These are phyloP conservation scores for Panicum miliaceum DNA, from an alignment of 176 grass and related monocot genomes.

Conservation along the genomic window DNA sequence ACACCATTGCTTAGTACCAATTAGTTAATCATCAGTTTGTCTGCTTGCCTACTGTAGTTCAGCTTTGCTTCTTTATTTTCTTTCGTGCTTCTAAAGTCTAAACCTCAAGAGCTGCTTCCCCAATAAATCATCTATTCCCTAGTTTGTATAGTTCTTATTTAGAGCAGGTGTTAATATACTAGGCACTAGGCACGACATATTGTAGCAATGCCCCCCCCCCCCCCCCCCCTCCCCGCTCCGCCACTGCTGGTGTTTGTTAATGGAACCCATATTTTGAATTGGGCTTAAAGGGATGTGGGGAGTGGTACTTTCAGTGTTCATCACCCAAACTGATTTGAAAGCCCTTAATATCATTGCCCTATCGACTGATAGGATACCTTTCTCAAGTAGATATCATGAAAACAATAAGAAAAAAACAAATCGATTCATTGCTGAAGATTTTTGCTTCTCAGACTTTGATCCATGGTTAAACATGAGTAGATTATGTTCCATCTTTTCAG, in stretches of 20 bases:
- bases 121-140: too few relatives aligned
- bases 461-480: not conserved
- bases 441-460: conserved; percentile 26
- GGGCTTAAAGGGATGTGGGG: conserved; percentile 2
- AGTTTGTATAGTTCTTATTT: too few relatives aligned
- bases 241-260: conserved; percentile 27
- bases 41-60: too few relatives aligned
- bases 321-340: not conserved
- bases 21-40: too few relatives aligned
- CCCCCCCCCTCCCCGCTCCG: too few relatives aligned
- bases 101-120: too few relatives aligned
- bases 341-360: not conserved
- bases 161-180: too few relatives aligned
- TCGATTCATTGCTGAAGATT: conserved; percentile 25
- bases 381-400: conserved; percentile 1
- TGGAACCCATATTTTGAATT: conserved; percentile 7
- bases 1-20: too few relatives aligned
- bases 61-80: too few relatives aligned
- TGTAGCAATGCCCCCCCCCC: too few relatives aligned
- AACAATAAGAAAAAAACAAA: not conserved
- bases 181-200: too few relatives aligned
- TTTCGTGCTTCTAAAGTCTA: too few relatives aligned
- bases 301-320: conserved; percentile 2
- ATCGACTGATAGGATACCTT: not conserved
- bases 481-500: not conserved